Base-by-base conservation (phyloP, 2,329 filamentous ascomycete species). In the Cladophialophora immunda region DNA sequence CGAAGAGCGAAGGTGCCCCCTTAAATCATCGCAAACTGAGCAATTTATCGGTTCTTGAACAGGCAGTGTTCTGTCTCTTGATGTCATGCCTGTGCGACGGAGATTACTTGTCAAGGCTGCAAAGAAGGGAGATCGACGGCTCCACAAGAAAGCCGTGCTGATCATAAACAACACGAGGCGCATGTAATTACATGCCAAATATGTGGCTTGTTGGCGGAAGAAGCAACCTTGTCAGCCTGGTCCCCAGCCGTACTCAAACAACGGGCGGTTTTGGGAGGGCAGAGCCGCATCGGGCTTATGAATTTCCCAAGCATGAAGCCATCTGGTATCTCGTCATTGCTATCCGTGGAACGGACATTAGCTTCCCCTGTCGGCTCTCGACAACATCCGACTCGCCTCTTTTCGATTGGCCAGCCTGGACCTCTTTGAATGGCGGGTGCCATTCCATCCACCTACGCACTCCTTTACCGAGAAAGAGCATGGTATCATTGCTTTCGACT, bases 1-100 rank as follows among this genome's bases (percentile, higher is more conserved):
- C 68, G 58, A 45, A 65, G 67, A 45, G 19, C 45, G 29, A 68
- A 67, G 22, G 34, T 47, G 17, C 38, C 38, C 6, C 54, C 36
- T 13, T 62, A 58, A 50, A 47, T 6, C 1, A 27, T 5, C 19
- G 25, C 45, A 50, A 19, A 11, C 22, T 29, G 11, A 13, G 17
- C 19, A 25, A 2, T 15, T 5, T 25, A 19, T n/a, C 17, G 45
- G 45, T 22, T 1, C 19, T 25, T 15, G 8, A 27, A 25, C 3
- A 50, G 19, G 5, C 45, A 2, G 11, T 11, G 22, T 19, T 5
- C 11, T 50, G 11, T 8, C 2, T 13, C 45, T 50, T 8, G 22
- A 4, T 13, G 19, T 15, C 9, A 15, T 50, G 45, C 11, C 45
- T 25, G 8, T 50, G 13, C 22, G 22, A 25, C 22, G 22, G 19